Base-by-base conservation (phyloP, 352 stramenopile genomes). In the Phytophthora podocarpi region DNA sequence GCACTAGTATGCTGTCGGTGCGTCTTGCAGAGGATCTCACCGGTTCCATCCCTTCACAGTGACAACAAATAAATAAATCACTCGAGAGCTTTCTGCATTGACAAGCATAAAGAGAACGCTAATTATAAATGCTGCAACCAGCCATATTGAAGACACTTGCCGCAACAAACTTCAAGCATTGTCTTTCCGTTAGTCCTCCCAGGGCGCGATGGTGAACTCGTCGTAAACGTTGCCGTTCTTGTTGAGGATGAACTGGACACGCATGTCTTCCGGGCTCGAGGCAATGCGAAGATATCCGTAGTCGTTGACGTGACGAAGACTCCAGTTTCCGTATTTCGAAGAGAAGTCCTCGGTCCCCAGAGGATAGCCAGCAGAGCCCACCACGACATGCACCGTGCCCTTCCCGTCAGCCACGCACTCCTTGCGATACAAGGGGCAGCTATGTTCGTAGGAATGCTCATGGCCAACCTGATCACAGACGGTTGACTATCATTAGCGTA, bases 381-480 rank as follows among this genome's bases (percentile, higher is more conserved):
- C 72, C 1, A 96, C 69, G 2, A 94, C 57, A 59, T 97, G 87
- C 15, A 97, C 81, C 0, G 87, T 78, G 4, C 67, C 81, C 28
- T 68, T 79, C 11, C 72, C 76, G 35, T 91, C 62, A 3, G 45
- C 56, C 13, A 82, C 62, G 37, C 89, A 96, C 31, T 84, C 57
- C 23, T 80, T 83, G 11, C 72, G 72, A 62, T 82, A 89, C 13
- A 96, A 66, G 3, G 85, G 80, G 46, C 93, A 98, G 28, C 74
- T 93, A 18, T 89, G 82, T 48, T 97, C 78, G 66, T 98, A 97
- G 2, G 79, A 80, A 66, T 98, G 92, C 64, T 96, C 89, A 59
- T 98, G 92, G 1, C 91, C 92, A 53, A 84, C 77, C 59, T 91
- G 39, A n/a, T 26, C 24, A 24, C 9, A 58, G 34, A 37, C 11